These are phyloP conservation scores for Plasmodium gaboni DNA, from an alignment of 169 alveolate species.

Conservation along the genomic window DNA sequence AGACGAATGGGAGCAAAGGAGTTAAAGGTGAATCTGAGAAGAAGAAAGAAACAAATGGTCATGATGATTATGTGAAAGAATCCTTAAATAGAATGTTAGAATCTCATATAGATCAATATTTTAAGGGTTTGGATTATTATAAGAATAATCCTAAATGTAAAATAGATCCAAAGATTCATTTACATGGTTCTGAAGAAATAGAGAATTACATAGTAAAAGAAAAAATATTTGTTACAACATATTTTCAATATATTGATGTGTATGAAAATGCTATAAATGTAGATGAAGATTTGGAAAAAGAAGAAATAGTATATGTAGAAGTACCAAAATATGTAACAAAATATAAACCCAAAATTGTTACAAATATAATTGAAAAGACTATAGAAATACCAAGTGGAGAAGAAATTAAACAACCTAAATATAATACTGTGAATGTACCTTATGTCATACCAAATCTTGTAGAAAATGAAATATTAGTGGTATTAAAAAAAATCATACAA, in stretches of 20 bases:
- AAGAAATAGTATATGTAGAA: conserved; percentile 59
- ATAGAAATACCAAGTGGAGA: conserved; percentile 50
- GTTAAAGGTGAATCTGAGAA: background rate
- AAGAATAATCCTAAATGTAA: conserved; percentile 36
- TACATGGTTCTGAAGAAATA: conserved; percentile 29
- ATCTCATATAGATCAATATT: conserved; percentile 19
- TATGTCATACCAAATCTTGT: conserved; percentile 48
- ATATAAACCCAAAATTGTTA: conserved; percentile 6
- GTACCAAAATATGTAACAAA: conserved; percentile 39
- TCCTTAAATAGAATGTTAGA: conserved; percentile 8
- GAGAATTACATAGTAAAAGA: conserved; percentile 47
- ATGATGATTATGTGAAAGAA: background rate
- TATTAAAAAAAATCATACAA: conserved; percentile 31
- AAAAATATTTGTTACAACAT: conserved; percentile 25
- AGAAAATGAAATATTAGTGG: conserved; percentile 52
- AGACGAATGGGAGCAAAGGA: background rate
- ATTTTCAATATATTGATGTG: conserved; percentile 54
- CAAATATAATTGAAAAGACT: background rate
- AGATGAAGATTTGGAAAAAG: conserved; percentile 33
- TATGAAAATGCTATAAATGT: conserved; percentile 16
- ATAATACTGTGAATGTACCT: conserved; percentile 23
- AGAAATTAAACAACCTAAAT: conserved; percentile 21
- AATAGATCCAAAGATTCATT: conserved; percentile 16
- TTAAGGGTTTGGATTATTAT: conserved; percentile 16
- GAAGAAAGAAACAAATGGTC: background rate